Base-by-base conservation (phyloP, 176 grass and related monocot genomes). In the Guadua angustifolia region DNA sequence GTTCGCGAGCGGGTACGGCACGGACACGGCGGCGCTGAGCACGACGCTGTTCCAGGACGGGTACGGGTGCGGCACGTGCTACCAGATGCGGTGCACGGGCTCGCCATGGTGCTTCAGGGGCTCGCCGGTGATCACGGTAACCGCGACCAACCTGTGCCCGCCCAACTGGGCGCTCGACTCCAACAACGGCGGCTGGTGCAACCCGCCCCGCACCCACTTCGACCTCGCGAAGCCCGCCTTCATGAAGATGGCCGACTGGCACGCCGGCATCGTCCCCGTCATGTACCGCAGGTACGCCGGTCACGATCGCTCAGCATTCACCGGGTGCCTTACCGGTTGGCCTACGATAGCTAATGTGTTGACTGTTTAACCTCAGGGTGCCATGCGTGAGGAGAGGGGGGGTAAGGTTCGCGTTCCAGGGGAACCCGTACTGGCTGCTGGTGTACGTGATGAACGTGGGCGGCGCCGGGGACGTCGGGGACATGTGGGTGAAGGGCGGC, bases 191-290 rank as follows among this genome's bases (percentile, higher is more conserved):
- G 96, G 93, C 0, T 95, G 96, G 93, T 95, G 96, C 91, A 98
- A 98, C 70, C 96, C 91, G 4, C 93, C 96, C 1, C 85, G 96
- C 56, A 50, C 73, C 25, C 93, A 98, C 71, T 94, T 95, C 85
- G 89, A 98, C 83, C 77, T 95, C 77, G 86, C 93, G 62, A 98
- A 92, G 88, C 96, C 91, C 0, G 91, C 91, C 9, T 95, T 95
- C 85, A 92, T 83, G 84, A 85, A 73, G 85, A 95, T 98, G 39
- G 93, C 88, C 10, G 16, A 81, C 26, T 92, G 89, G 93, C 61
- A 74, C 18, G 93, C 91, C 17, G 93, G 88, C 50, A 95, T 95
- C 79, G 91, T 98, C 26, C 93, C 89, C 26, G 91, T 99, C 68
- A 92, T 95, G 91, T 90, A 94, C 86, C 91, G 91, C 44, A 78